These are phyloP conservation scores for Sclerotinia glacialis DNA, from an alignment of 2,329 filamentous ascomycete species.

Conservation along the genomic window DNA sequence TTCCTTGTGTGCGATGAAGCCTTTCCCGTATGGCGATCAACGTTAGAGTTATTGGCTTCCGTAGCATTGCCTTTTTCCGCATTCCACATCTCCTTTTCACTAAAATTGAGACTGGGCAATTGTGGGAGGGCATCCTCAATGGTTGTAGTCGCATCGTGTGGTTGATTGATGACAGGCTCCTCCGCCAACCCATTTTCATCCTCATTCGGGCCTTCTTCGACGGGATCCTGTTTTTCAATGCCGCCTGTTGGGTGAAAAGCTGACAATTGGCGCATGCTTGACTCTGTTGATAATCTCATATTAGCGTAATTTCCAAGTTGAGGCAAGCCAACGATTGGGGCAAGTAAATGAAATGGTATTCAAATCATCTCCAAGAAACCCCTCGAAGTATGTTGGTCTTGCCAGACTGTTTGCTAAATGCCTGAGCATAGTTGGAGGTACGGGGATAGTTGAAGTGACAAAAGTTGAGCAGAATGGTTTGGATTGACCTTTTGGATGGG, in stretches of 20 bases:
- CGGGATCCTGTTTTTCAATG: background rate
- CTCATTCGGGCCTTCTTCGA: background rate
- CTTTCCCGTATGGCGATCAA: background rate
- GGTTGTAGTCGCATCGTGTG: background rate
- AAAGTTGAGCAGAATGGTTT: background rate
- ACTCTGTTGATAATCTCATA: background rate
- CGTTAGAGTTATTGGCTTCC: background rate
- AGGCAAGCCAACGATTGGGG: background rate
- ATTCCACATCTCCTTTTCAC: constrained; percentile 2
- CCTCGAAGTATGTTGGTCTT: too few species aligned
- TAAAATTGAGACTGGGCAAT: constrained; percentile 16
- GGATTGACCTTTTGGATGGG: constrained; percentile 18
- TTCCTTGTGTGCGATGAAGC: constrained; percentile 24
- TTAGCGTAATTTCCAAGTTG: constrained; percentile 6
- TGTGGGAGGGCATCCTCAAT: background rate
- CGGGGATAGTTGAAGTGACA: background rate
- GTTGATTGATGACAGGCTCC: background rate
- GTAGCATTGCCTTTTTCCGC: background rate
- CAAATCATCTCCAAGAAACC: background rate
- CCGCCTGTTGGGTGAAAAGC: background rate
- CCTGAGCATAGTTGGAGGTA: background rate
- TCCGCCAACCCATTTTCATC: background rate
- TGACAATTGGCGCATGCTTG: background rate
- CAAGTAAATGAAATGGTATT: background rate
- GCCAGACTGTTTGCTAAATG: background rate